Evolutionary conservation across 2,329 filamentous ascomycete genomes (phyloP).

Genomic region (Xenoacremonium recifei): DNA sequence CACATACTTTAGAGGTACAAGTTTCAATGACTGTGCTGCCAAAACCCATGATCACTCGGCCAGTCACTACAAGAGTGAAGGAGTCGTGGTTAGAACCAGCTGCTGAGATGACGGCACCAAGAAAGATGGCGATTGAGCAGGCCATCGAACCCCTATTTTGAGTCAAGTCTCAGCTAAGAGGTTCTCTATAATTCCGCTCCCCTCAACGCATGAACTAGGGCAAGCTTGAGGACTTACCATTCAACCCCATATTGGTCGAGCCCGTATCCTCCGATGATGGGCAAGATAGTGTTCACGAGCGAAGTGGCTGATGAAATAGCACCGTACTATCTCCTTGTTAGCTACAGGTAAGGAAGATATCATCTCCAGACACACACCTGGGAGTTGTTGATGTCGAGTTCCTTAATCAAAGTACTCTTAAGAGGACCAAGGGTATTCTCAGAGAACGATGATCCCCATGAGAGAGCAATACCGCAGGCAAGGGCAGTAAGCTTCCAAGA

Average conservation of each 20-base stretch:
- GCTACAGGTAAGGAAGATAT: too few species aligned
- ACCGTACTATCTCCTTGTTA: conserved; percentile 23
- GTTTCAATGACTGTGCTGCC: conserved; percentile 25
- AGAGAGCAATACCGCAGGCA: conserved; percentile 18
- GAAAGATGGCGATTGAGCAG: conserved; percentile 20
- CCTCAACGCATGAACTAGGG: too few species aligned
- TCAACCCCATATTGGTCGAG: conserved; percentile 26
- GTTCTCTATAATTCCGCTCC: too few species aligned
- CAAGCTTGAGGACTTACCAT: conserved; percentile 11
- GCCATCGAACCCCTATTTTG: conserved; percentile 18
- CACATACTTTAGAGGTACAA: conserved; percentile 24
- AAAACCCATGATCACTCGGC: conserved; percentile 26
- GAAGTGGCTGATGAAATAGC: conserved; percentile 22
- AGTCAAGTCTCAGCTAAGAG: too few species aligned
- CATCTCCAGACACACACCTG: conserved; percentile 6
- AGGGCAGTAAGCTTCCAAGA: conserved; percentile 22
- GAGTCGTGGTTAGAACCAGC: conserved; percentile 19
- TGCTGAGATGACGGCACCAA: conserved; percentile 23
- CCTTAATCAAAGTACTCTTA: conserved; percentile 18
- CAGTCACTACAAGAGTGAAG: conserved; percentile 19
- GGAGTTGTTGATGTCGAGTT: conserved; percentile 22
- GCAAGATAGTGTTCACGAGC: conserved; percentile 24
- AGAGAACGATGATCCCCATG: conserved; percentile 24
- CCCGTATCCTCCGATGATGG: conserved; percentile 24
- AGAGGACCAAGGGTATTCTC: conserved; percentile 25